phyloP scores from a whole-genome alignment of 768 basidiomycete species.

The Chiua virens region DNA sequence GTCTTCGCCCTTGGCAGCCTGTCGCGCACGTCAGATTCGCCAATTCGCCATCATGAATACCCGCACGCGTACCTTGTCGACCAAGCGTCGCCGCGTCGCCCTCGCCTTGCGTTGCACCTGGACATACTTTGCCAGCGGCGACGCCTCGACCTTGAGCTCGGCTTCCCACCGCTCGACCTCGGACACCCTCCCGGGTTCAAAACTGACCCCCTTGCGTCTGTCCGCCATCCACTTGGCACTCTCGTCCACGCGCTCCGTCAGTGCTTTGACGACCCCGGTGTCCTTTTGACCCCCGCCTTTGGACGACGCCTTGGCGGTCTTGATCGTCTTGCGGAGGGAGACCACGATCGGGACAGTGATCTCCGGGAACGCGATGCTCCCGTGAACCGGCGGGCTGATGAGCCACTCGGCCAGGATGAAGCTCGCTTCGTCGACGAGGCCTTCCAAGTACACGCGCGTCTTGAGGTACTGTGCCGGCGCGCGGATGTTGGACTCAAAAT shows the following conservation, averaged over 20 bases:
- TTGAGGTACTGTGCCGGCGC: conserved; percentile 86
- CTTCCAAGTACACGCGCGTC: conserved; percentile 84
- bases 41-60: not conserved
- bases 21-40: conserved; percentile 15
- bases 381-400: conserved; percentile 64
- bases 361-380: conserved; percentile 93
- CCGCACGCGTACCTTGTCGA: conserved; percentile 63
- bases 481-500: conserved; percentile 85
- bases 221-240: conserved; percentile 77
- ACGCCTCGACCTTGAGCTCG: conserved; percentile 57
- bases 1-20: conserved; percentile 72
- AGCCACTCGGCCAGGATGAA: conserved; percentile 86
- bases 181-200: conserved; percentile 68
- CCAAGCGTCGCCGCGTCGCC: conserved; percentile 65
- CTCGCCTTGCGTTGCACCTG: conserved; percentile 79
- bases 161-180: conserved; percentile 78
- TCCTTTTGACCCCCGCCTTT: conserved; percentile 49
- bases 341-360: conserved; percentile 77
- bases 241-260: conserved; percentile 88
- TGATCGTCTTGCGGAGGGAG: conserved; percentile 70
- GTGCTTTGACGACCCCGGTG: conserved; percentile 60
- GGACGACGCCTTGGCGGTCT: conserved; percentile 49
- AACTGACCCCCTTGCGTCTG: conserved; percentile 64
- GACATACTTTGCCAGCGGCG: conserved; percentile 81
- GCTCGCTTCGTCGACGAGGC: conserved; percentile 75